Base-by-base conservation (phyloP, 129 eudicot genomes). In the Silybum marianum region DNA sequence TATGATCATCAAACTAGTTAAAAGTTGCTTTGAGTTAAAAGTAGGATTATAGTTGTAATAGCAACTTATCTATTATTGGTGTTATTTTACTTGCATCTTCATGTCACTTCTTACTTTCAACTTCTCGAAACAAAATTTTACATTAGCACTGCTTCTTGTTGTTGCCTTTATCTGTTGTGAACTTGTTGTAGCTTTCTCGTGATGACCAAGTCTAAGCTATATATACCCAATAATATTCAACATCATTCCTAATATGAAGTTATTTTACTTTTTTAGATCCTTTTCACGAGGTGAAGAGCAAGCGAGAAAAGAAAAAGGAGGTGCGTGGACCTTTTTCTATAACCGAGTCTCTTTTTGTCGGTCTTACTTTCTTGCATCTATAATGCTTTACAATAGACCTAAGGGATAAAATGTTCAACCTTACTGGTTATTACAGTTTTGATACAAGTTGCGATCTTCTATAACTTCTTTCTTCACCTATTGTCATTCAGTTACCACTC, bases 291-390 rank as follows among this genome's bases (percentile, higher is more conserved):
- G 98, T 93, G 90, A 93, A 93, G 97, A 93, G 95, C 91, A 93
- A 93, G 80, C 90, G 98, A 74, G 98, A 93, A 85, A 93, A 93
- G 98, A 93, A 91, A 87, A 93, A 93, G 82, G 98, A 93, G 97
- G 98, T 93, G 85, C 75, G 87, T 86, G 32, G 58, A 86, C 25
- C 16, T 28, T 54, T 73, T 60, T 44, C 38, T 62, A 16, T 75
- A 60, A 68, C 42, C 12, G 23, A 28, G 9, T 18, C 11, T 44
- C 21, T n/a, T 81, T 65, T 44, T 44, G 24, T 16, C 14, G 71
- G 51, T 44, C 65, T 30, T 73, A 66, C 38, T 4, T 16, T 36
- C 22, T 30, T 44, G 54, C 69, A 42, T 48, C 23, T 22, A 13
- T 30, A 58, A 22, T 54, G 77, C 46, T 39, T 73, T 21, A 22